Base-by-base conservation (phyloP, 164 flowering plant species). In the Brasenia schreberi region DNA sequence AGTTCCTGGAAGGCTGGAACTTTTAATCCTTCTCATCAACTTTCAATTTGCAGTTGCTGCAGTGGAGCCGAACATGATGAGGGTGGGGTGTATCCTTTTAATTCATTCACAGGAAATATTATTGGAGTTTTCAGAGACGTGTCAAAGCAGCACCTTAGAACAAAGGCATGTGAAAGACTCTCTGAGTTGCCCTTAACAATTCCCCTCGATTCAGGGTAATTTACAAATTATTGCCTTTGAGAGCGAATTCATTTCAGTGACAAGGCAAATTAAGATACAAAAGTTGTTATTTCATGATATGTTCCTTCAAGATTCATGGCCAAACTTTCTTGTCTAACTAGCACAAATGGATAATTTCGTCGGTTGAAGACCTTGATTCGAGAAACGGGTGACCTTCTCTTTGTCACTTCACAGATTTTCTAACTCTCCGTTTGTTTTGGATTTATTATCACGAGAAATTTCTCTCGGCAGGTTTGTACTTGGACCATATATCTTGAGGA, bases 121-220 rank as follows among this genome's bases (percentile, higher is more conserved):
- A 64, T 65, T 17, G 44, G 68, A 72, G 72, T 79, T 69, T 92
- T 93, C 76, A 87, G 85, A 70, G 98, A 92, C 76, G 69, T 74
- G 19, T 64, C 80, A 75, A 75, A 74, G 79, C 90, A 71, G 65
- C 96, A 89, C 71, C 77, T 76, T 59, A 85, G 80, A 74, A 79
- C 84, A n/a, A 81, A 70, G 19, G 62, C 87, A 27, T 90, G 95
- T 68, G 80, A 87, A 66, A 79, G 87, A 62, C 87, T 92, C 19
- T 66, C 84, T 2, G 85, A 81, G 7, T 64, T 90, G 67, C 92
- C 96, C 65, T 80, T 83, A 71, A 81, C 87, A 59, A 68, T 90
- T 19, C 73, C 88, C 9, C 72, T 84, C 5, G 85, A 89, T 53
- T 88, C 87, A 52, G 88, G 91, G 96, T 85, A 82, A 16, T 16